Conservation (phyloP, 2,329 filamentous ascomycete genomes). For the Aspergillus sp. region DNA sequence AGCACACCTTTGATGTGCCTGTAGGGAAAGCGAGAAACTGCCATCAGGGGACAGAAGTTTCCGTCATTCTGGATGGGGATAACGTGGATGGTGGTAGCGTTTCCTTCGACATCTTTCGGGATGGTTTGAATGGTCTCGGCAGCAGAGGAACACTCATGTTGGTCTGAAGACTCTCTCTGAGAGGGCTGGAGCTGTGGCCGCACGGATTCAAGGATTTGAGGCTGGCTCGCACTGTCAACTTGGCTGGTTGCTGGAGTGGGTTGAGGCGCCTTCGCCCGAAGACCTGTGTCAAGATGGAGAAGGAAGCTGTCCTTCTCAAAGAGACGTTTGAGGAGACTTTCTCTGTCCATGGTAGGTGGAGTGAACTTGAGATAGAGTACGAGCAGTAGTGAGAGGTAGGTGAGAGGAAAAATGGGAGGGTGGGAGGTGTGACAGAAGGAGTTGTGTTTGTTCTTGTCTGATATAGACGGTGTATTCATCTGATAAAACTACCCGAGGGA, state of each 20-base stretch:
- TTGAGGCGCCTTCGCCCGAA: too few relatives aligned
- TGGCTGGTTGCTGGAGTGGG: constrained; percentile 5
- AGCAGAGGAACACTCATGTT: too few relatives aligned
- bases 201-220: background rate
- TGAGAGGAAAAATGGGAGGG: background rate
- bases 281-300: constrained; percentile 19
- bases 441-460: background rate
- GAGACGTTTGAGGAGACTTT: constrained; percentile 27
- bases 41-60: constrained; percentile 40
- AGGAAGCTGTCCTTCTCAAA: constrained; percentile 27
- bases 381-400: background rate
- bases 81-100: background rate
- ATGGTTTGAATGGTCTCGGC: too few relatives aligned
- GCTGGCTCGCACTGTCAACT: background rate
- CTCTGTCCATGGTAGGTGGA: constrained; percentile 20
- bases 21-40: constrained; percentile 44
- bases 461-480: too few relatives aligned
- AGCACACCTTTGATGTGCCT: constrained; percentile 36
- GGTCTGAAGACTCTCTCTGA: too few relatives aligned
- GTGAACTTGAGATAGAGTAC: too few relatives aligned
- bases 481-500: too few relatives aligned
- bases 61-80: constrained; percentile 13
- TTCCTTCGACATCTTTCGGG: background rate
- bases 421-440: background rate
- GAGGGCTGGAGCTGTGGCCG: background rate